Percentiles rank a stretch among this genome's conserved stretches.
These are phyloP conservation scores for Parietaria judaica DNA, from an alignment of 306 rosid genomes.

Conservation along the genomic window DNA sequence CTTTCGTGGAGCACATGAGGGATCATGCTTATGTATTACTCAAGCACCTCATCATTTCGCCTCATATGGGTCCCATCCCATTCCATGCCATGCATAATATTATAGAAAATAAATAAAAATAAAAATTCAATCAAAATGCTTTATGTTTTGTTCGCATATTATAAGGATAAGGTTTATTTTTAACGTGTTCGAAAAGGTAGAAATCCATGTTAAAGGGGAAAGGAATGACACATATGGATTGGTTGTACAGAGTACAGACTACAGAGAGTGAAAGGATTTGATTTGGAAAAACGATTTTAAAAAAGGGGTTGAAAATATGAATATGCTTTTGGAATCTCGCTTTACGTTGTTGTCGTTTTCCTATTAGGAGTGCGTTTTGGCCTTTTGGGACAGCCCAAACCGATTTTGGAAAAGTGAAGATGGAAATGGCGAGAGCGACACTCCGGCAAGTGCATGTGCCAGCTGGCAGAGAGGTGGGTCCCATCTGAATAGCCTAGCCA, in stretches of 20 bases:
- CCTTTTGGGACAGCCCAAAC: background rate
- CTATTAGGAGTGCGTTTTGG: background rate
- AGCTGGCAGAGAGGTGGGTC: too few species aligned
- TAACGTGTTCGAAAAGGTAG: background rate
- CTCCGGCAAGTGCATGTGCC: too few species aligned
- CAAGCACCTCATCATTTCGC: background rate
- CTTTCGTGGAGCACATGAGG: conserved; percentile 9
- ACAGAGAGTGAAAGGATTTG: too few species aligned
- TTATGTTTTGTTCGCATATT: too few species aligned
- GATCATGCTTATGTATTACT: background rate
- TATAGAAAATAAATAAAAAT: too few species aligned
- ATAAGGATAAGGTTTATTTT: too few species aligned
- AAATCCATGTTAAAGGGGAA: background rate
- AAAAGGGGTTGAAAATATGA: too few species aligned
- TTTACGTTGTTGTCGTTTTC: background rate
- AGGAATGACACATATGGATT: background rate
- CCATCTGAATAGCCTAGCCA: too few species aligned
- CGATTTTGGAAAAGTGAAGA: background rate
- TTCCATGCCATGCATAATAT: background rate
- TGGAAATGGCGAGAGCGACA: background rate
- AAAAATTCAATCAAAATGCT: too few species aligned
- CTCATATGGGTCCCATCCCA: background rate
- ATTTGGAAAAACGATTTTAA: too few species aligned
- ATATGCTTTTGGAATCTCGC: too few species aligned
- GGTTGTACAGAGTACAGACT: too few species aligned